Base-by-base conservation (phyloP, 1,284 basidiomycete genomes). In the Thecaphora thlaspeos region DNA sequence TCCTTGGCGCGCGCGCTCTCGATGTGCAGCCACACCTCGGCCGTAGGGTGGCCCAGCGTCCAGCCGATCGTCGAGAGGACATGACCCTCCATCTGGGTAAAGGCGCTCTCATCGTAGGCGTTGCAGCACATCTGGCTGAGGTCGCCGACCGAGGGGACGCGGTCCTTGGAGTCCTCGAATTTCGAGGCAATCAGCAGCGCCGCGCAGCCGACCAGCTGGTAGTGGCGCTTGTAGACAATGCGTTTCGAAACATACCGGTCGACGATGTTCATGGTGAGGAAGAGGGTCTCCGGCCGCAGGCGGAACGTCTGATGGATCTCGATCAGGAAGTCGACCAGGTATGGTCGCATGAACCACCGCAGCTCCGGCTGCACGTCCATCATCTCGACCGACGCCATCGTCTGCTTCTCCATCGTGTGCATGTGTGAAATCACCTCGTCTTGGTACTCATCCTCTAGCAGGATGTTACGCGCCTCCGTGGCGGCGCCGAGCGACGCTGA, bases 291-390 rank as follows among this genome's bases (percentile, higher is more conserved):
- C 11, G 95, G 92, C 34, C 94, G 90, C 39, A 99, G 86, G 41
- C 92, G 68, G 61, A 77, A 77, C 86, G 82, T 96, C 77, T 94
- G 91, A 81, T 99, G 95, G 67, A 98, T 90, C 80, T 98, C 95
- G 78, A 99, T 89, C 71, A 99, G 85, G 80, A 98, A 99, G 80
- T 99, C 95, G 75, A 98, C 91, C 40, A 99, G 86, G 82, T 90
- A 95, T 23, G 92, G 91, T n/a, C 95, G 90, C 95, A 98, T 98
- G 80, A 78, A 80, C 80, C 80, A 81, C 50, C 79, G 84, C 71
- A 97, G 90, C 80, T 97, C 94, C 22, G 95, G 94, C 78, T 99
- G 95, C 80, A 93, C 90, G 78, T 97, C 94, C 90, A 99, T 99
- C 46, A 92, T 89, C 64, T 92, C 86, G 43, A 88, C 86, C 12